Base-by-base conservation (phyloP, 139 green algal species). In the Haematococcus sp. region DNA sequence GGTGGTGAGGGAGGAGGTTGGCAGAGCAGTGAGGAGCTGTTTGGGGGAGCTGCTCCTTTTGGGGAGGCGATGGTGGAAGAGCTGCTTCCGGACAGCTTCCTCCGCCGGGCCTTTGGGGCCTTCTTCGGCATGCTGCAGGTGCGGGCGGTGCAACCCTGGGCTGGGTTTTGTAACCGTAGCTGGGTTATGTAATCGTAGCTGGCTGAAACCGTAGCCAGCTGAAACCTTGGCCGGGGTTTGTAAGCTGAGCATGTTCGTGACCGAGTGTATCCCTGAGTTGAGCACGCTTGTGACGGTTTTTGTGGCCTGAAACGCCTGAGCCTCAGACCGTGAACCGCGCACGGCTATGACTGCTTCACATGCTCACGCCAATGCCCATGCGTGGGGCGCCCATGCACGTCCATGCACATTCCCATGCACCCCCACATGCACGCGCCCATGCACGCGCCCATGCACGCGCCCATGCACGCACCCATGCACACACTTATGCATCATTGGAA, bases 71-170 rank as follows among this genome's bases (percentile, higher is more conserved):
- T 91, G 46, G 63, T 86, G 20, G 84, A 88, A 19, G 87, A 91
- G 70, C 70, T 92, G 56, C 77, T 92, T 44, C 74, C 84, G 1
- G 87, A 87, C 77, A 86, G 78, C 59, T 92, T 92, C 63, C 40
- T 91, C 70, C 71, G 80, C 20, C 54, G 51, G 3, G 49, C 75
- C 1, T 80, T 87, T 30, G 71, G 58, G n/a, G 63, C 63, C 23
- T 92, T 90, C 66, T 86, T 89, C 66, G 40, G 83, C 31, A 84
- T 83, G 76, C 78, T 87, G 74, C 54, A 83, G 67, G 75, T 75
- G 30, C 23, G 55, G 25, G 27, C 4, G 22, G n/a, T n/a, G n/a
- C n/a, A n/a, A n/a, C n/a, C n/a, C n/a, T n/a, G n/a, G 25, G 16
- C 22, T 65, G 58, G 58, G 58, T n/a, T n/a, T n/a, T 28, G 58